phyloP scores from a whole-genome alignment of 768 basidiomycete genomes.

The Tubosaeta sp. region DNA sequence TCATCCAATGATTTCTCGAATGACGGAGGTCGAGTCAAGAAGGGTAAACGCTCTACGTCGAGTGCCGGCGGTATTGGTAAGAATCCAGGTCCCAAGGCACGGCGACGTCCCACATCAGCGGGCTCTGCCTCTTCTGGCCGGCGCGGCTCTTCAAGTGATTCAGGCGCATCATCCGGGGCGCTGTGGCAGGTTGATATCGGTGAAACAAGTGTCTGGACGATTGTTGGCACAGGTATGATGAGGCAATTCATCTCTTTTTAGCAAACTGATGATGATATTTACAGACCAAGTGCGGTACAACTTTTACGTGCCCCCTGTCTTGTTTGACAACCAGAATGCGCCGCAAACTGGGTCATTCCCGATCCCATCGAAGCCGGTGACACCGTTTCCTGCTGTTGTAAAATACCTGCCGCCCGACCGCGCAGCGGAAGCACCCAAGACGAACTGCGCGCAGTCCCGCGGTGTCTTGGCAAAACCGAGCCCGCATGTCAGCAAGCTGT shows the following conservation, averaged over 20 bases:
- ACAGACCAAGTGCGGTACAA: slow-evolving; percentile 89
- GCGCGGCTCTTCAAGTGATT: slow-evolving; percentile 62
- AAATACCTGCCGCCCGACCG: slow-evolving; percentile 90
- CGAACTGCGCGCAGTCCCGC: slow-evolving; percentile 60
- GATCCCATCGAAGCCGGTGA: slow-evolving; percentile 76
- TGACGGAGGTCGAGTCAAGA: slow-evolving; percentile 82
- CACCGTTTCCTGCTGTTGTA: slow-evolving; percentile 81
- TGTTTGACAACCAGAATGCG: slow-evolving; percentile 78
- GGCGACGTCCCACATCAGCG: slow-evolving; percentile 75
- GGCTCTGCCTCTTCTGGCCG: slow-evolving; percentile 65
- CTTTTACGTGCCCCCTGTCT: slow-evolving; percentile 83
- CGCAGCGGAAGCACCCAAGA: slow-evolving; percentile 77
- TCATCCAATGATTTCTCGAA: slow-evolving; percentile 67
- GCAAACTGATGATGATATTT: slow-evolving; percentile 16
- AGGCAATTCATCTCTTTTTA: background rate
- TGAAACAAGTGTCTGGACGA: slow-evolving; percentile 93
- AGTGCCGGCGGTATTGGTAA: slow-evolving; percentile 48
- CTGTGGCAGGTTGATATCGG: slow-evolving; percentile 90
- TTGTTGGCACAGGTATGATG: slow-evolving; percentile 78
- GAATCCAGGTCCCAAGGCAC: slow-evolving; percentile 40
- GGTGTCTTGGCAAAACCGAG: slow-evolving; percentile 72
- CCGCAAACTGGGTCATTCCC: slow-evolving; percentile 70
- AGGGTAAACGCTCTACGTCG: slow-evolving; percentile 70
- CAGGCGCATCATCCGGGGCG: slow-evolving; percentile 70
- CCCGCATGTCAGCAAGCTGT: slow-evolving; percentile 72